Conservation (phyloP, 345 rosid species). For the Camelina hispida region DNA sequence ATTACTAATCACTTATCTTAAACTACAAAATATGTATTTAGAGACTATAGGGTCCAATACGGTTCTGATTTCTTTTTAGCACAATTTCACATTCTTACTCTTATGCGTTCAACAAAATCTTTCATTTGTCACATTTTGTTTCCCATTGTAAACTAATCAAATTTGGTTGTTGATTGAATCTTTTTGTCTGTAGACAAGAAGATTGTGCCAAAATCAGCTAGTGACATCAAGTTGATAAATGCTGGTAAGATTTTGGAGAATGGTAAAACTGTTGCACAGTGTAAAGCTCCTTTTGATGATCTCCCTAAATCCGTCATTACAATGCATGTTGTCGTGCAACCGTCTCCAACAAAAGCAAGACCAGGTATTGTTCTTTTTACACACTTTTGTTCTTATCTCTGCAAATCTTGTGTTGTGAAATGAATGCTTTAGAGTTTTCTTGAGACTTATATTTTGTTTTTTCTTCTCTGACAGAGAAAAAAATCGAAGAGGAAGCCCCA, state of each 20-base stretch:
- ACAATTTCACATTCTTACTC: not conserved
- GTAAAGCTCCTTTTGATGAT: slow-evolving; percentile 79
- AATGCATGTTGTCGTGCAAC: slow-evolving; percentile 98
- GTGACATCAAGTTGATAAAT: slow-evolving; percentile 85
- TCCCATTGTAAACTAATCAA: not conserved
- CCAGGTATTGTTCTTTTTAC: slow-evolving; percentile 47
- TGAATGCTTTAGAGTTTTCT: not conserved
- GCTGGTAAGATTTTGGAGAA: slow-evolving; percentile 91
- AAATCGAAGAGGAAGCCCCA: slow-evolving; percentile 67
- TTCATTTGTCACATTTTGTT: slow-evolving; percentile 13
- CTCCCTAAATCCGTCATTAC: slow-evolving; percentile 73
- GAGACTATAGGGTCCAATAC: not conserved
- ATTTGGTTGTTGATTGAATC: slow-evolving; percentile 29
- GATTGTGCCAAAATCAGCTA: slow-evolving; percentile 75
- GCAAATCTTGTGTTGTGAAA: slow-evolving; percentile 6
- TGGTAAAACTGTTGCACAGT: slow-evolving; percentile 84
- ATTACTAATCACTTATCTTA: slow-evolving; percentile 13
- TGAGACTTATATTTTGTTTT: slow-evolving; percentile 14
- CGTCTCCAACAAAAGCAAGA: slow-evolving; percentile 70
- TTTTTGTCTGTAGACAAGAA: slow-evolving; percentile 61
- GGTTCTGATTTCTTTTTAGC: not conserved
- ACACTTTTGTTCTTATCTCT: not conserved
- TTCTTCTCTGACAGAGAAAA: slow-evolving; percentile 61
- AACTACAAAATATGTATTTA: not conserved
- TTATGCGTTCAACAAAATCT: not conserved